Base-by-base conservation (phyloP, 495 filamentous ascomycete species). In the Hyaloscypha finlandica region DNA sequence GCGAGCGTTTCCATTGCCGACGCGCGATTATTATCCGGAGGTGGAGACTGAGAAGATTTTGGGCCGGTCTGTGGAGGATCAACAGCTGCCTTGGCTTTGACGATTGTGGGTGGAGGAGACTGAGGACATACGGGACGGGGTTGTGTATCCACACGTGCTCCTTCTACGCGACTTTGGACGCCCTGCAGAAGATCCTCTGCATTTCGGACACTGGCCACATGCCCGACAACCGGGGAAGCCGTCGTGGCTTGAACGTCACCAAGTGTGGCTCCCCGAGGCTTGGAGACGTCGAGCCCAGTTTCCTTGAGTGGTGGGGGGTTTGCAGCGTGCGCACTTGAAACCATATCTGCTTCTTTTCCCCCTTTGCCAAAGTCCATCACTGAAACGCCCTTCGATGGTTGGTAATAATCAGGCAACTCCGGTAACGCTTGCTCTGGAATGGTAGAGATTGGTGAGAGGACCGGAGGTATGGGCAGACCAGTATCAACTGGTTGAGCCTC, bases 401-500 rank as follows among this genome's bases (percentile, higher is more conserved):
- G 11, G 42, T 48, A 14, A 19, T 48, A 48, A 19, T 6, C 42
- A 14, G 9, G 42, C 16, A 48, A 11, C 42, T 16, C 42, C 4
- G 42, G 16, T 0, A 48, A 11, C 16, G 42, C 9, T 19, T 14
- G 9, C 42, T 48, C 42, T 19, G 54, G 9, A 1, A 37, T 51
- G 20, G 53, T 20, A 9, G 56, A 6, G 9, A 70, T 55, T 4
- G 62, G 32, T 52, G 70, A 60, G 48, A 72, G 59, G 1, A 67
- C 48, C 3, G 70, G 54, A 25, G 71, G 68, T 16, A 68, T 51
- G 32, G 71, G 71, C 9, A 70, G 57, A 22, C 71, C 68, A 8
- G 61, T 64, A 61, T 73, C 71, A 32, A 66, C 20, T 35, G 61
- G 52, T 29, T 63, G 52, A 12, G 16, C 31, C 9, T 56, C 30